Percentiles rank a stretch among this genome's conserved stretches.
phyloP scores from a whole-genome alignment of 345 rosid species.

The Eucalyptus dawsonii region DNA sequence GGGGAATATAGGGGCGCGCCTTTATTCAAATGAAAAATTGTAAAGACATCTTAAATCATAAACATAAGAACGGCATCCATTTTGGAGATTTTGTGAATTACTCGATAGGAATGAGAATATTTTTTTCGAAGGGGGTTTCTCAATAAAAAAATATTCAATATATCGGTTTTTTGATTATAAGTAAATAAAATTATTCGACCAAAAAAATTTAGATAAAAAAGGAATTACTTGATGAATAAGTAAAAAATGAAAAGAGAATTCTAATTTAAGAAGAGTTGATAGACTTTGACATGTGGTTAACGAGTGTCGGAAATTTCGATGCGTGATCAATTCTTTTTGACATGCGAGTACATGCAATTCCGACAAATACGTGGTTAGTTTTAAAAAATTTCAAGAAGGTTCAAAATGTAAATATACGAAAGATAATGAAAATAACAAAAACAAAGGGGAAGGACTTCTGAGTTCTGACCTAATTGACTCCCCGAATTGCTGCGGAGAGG shows the following conservation, averaged over 20 bases:
- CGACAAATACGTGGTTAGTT: accelerated
- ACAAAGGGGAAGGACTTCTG: too few relatives aligned
- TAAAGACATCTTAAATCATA: not conserved
- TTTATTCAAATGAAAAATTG: not conserved
- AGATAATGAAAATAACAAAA: too few relatives aligned
- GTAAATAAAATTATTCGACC: not conserved
- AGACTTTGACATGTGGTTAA: accelerated
- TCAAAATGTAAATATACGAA: too few relatives aligned
- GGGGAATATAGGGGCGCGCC: not conserved
- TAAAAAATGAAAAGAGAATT: not conserved
- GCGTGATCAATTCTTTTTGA: too few relatives aligned
- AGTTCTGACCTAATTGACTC: too few relatives aligned
- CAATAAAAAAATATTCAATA: not conserved
- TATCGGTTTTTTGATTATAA: not conserved
- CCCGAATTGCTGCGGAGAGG: too few relatives aligned
- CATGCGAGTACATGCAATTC: too few relatives aligned
- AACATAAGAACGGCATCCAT: not conserved
- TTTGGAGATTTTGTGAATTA: not conserved
- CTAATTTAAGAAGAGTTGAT: accelerated
- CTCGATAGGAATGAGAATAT: not conserved
- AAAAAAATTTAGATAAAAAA: not conserved
- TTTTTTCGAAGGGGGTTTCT: too few relatives aligned
- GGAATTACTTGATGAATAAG: not conserved
- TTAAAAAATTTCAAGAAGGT: too few relatives aligned
- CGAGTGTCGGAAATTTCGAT: accelerated